Base-by-base conservation (phyloP, 2,329 filamentous ascomycete species). In the Lachnum nothofagi region DNA sequence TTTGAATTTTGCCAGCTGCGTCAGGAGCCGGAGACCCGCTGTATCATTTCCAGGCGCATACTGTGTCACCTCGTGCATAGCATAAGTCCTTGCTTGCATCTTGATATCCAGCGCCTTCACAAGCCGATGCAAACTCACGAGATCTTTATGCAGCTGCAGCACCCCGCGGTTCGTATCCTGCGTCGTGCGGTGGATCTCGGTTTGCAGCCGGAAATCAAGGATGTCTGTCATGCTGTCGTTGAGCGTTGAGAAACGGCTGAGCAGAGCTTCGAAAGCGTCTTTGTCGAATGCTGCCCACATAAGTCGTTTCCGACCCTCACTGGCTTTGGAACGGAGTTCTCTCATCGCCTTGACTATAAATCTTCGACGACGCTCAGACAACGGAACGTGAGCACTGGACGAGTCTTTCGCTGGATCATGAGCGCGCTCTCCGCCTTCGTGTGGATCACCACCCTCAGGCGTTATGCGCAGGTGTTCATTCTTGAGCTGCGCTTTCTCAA, bases 151-250 rank as follows among this genome's bases (percentile, higher is more conserved):
- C 1, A 76, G 64, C 34, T 75, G 68, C 23, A 75, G 59, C 12
- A 76, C 69, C 1, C 70, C 71, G 12, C 72, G 62, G 41, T 75
- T 74, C 3, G 72, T 75, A 44, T 74, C 71, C 49, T 75, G 71
- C 3, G 74, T 72, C 1, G 70, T 73, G 27, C 72, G 63, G 20
- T 71, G 68, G 43, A 75, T 73, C 54, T 75, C 73, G 3, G 71
- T 67, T 52, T 75, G 72, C 48, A 75, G 60, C 3, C 68, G 67
- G 25, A 72, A 69, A 44, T 75, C 72, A 7, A 75, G 61, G 4
- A 76, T 70, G 46, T 71, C 67, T 22, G 71, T 74, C 67, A 75
- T 75, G 53, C 65, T 70, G 53, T 75, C 72, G 54, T 75, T 75
- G 5, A 76, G 60, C 4, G 65, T 55, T 0, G 71, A 67, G 51